A percentile compares a stretch with the other conserved stretches of the same genome.
These are phyloP conservation scores for Neonectria magnoliae DNA, from an alignment of 2,329 filamentous ascomycete genomes.

Conservation along the genomic window DNA sequence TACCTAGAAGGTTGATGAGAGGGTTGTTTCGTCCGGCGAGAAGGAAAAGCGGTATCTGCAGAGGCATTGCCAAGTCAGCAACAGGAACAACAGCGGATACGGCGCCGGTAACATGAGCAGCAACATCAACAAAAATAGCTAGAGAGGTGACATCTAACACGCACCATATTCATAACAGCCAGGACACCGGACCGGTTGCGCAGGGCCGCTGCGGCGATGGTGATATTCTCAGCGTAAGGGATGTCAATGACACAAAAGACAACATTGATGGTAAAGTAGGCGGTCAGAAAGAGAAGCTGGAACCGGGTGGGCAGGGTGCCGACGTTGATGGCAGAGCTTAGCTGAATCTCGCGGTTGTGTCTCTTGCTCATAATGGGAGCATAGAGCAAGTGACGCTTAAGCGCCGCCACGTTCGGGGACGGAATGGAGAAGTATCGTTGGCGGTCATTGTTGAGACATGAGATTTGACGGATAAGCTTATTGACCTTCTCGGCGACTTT, in stretches of 20 bases:
- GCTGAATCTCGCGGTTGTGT: slow-evolving; percentile 71
- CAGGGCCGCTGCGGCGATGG: slow-evolving; percentile 59
- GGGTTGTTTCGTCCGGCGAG: slow-evolving; percentile 83
- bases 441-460: slow-evolving; percentile 80
- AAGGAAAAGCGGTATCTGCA: slow-evolving; percentile 72
- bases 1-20: slow-evolving; percentile 74
- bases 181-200: slow-evolving; percentile 77
- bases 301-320: slow-evolving; percentile 71
- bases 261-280: slow-evolving; percentile 68
- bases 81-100: not conserved
- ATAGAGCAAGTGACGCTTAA: slow-evolving; percentile 80
- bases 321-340: slow-evolving; percentile 66
- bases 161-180: slow-evolving; percentile 78
- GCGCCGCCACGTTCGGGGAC: slow-evolving; percentile 61
- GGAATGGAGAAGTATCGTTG: slow-evolving; percentile 81
- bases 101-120: too few relatives aligned
- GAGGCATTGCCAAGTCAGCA: slow-evolving; percentile 12
- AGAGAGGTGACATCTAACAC: slow-evolving; percentile 6
- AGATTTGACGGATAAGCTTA: slow-evolving; percentile 76
- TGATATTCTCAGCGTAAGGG: slow-evolving; percentile 62
- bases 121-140: not conserved
- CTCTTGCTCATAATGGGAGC: slow-evolving; percentile 70
- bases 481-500: slow-evolving; percentile 68
- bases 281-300: slow-evolving; percentile 63
- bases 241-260: slow-evolving; percentile 75